A percentile compares a stretch with the other conserved stretches of the same genome.
Conservation (phyloP, 164 flowering plant genomes). For the Amborella trichopoda region DNA sequence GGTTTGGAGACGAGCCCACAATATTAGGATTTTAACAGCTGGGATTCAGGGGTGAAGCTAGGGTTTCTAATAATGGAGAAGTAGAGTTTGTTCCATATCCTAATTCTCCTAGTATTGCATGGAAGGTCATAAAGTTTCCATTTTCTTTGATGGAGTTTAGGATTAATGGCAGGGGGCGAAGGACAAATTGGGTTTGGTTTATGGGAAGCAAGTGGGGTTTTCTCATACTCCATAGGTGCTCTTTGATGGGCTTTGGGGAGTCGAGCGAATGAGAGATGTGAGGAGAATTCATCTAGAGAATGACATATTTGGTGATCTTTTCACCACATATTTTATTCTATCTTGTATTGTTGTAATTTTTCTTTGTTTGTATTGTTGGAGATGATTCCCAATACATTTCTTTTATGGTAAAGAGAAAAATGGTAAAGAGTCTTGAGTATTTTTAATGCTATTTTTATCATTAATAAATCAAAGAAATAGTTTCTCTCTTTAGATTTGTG, state of each 20-base stretch:
- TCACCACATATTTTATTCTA: too few species aligned
- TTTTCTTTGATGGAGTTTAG: conserved; percentile 66
- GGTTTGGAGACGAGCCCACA: not conserved
- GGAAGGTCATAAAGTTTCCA: conserved; percentile 77
- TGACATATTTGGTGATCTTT: too few species aligned
- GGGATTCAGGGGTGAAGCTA: not conserved
- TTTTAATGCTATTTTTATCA: too few species aligned
- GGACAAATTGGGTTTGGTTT: conserved; percentile 74
- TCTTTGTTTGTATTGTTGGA: too few species aligned
- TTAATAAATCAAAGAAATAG: too few species aligned
- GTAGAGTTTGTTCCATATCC: not conserved
- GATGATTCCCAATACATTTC: too few species aligned
- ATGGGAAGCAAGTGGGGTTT: conserved; percentile 81
- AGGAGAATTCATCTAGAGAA: conserved; percentile 33
- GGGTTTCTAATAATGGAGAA: not conserved
- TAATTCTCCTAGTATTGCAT: conserved; percentile 41
- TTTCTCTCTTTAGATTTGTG: too few species aligned
- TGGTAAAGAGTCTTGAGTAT: too few species aligned
- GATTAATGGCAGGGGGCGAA: conserved; percentile 77
- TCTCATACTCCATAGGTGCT: conserved; percentile 53
- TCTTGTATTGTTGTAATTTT: too few species aligned
- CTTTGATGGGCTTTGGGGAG: conserved; percentile 34
- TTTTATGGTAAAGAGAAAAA: too few species aligned
- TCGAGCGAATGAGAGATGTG: not conserved
- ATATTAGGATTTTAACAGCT: not conserved